phyloP scores from a whole-genome alignment of 1,284 basidiomycete species.

The Cryptococcus wingfieldii region DNA sequence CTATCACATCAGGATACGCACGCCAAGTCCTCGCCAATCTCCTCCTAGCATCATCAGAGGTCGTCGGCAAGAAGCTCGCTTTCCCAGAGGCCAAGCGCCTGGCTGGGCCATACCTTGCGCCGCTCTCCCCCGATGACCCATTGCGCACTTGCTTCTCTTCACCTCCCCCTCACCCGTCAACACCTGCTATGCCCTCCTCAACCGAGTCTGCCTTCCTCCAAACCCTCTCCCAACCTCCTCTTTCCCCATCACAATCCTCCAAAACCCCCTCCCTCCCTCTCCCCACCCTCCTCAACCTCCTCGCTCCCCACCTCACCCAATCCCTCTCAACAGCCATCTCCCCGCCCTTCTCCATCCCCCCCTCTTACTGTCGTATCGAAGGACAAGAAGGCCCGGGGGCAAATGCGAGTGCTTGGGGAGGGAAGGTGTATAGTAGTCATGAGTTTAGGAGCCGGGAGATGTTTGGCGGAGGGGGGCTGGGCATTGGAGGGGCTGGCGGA shows the following conservation, averaged over 20 bases:
- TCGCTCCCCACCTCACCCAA: slow-evolving; percentile 16
- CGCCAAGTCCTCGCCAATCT: slow-evolving; percentile 6
- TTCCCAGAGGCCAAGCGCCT: slow-evolving; percentile 4
- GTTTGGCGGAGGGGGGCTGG: neutral
- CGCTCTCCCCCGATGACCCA: slow-evolving; percentile 9
- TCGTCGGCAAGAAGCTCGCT: slow-evolving; percentile 2
- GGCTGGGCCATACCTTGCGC: slow-evolving; percentile 9
- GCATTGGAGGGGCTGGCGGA: neutral
- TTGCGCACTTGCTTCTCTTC: slow-evolving; percentile 1
- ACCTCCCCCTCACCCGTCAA: neutral
- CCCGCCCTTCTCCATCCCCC: slow-evolving; percentile 21
- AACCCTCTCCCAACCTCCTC: neutral
- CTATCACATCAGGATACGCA: neutral
- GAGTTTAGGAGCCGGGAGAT: slow-evolving; percentile 18
- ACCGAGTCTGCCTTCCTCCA: neutral
- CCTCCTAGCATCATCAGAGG: neutral
- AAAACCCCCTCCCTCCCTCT: neutral
- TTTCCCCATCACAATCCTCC: neutral
- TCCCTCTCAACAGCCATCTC: slow-evolving; percentile 12
- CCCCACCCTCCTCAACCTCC: slow-evolving; percentile 4
- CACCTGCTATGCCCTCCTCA: neutral
- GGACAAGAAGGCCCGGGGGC: slow-evolving; percentile 19
- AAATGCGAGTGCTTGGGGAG: slow-evolving; percentile 20
- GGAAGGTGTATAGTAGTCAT: slow-evolving; percentile 27
- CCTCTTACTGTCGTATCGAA: slow-evolving; percentile 5